Evolutionary conservation across 73 alveolate species (phyloP).

Genomic region (Uronychia binucleata): DNA sequence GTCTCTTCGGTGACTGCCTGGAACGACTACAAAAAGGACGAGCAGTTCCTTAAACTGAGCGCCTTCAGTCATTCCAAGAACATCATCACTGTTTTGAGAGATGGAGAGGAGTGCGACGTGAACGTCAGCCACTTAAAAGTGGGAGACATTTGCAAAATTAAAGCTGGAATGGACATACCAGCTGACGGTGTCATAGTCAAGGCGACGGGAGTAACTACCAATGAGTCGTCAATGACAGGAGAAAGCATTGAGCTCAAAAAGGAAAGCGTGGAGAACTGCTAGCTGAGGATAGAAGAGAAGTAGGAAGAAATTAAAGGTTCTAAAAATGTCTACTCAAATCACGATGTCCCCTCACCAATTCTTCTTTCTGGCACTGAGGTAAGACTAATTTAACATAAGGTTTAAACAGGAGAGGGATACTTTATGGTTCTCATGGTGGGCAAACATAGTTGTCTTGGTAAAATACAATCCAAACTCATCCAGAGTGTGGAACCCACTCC

Average conservation of each 20-base stretch:
- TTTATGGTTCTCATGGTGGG: not conserved
- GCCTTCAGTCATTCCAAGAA: slow-evolving; percentile 22
- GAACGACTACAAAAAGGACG: slow-evolving; percentile 76
- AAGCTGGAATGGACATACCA: slow-evolving; percentile 83
- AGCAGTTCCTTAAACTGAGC: slow-evolving; percentile 69
- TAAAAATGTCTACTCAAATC: not conserved
- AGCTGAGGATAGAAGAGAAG: not conserved
- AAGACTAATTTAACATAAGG: not conserved
- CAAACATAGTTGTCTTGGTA: slow-evolving; percentile 32
- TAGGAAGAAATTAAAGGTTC: not conserved
- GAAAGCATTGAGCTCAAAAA: slow-evolving; percentile 84
- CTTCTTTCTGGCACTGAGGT: slow-evolving; percentile 56
- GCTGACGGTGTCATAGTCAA: slow-evolving; percentile 83
- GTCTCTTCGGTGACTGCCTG: slow-evolving; percentile 66
- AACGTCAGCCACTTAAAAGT: slow-evolving; percentile 74
- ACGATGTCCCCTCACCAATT: slow-evolving; percentile 57
- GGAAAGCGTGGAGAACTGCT: slow-evolving; percentile 64
- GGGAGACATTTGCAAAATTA: slow-evolving; percentile 83
- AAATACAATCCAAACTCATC: slow-evolving; percentile 54
- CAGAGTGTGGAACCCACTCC: slow-evolving; percentile 70
- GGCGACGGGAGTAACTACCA: slow-evolving; percentile 75
- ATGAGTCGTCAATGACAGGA: slow-evolving; percentile 94
- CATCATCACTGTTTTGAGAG: slow-evolving; percentile 75
- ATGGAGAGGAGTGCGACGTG: slow-evolving; percentile 46
- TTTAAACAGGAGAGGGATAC: slow-evolving; percentile 17